Evolutionary conservation across 2,329 filamentous ascomycete genomes (phyloP), one percentile per base, ranked within the genome.

Genomic region (Stagonosporopsis rhizophila): DNA sequence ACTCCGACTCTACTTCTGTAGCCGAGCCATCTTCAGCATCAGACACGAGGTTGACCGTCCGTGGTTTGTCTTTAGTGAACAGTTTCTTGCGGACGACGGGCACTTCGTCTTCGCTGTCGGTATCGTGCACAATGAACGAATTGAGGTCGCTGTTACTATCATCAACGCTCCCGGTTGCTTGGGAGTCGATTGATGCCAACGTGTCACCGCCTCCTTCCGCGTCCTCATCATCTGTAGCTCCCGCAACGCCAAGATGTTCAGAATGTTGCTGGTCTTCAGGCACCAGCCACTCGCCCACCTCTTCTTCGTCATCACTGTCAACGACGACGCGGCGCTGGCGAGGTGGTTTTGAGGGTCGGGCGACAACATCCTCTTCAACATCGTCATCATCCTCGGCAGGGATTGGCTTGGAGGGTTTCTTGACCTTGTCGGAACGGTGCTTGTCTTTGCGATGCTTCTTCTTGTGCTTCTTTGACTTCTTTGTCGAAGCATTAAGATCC

Each of bases 151-250:
- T 82, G 20, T 58, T 59, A 27, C 63, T 82, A 27, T 76, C 76
- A 42, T 81, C 80, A 23, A 84, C 85, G 7, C 83, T 84, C 3
- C 84, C 82, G 35, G 87, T 90, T 65, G 83, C 83, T 6, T 85
- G 81, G 22, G 88, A 90, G 67, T 95, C 90, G 27, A 90, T 86
- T 0, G 88, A 87, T 34, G 84, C 84, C 45, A 96, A 81, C 73
- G 86, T 91, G 53, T 96, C 90, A 20, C 92, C 93, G 3, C 89
- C 91, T 2, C 92, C 92, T 71, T 96, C 93, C 2, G 89, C 91
- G 70, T 96, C 86, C 74, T 96, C 92, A 60, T 96, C 91, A 48
- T 92, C 89, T n/a, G 86, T 85, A 4, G 90, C 91, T n/a, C 91
- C 92, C 40, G 90, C 89, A 71, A 88, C 89, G 44, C 90, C 91